phyloP scores from a whole-genome alignment of 768 basidiomycete genomes.

The Leccinum broughii region DNA sequence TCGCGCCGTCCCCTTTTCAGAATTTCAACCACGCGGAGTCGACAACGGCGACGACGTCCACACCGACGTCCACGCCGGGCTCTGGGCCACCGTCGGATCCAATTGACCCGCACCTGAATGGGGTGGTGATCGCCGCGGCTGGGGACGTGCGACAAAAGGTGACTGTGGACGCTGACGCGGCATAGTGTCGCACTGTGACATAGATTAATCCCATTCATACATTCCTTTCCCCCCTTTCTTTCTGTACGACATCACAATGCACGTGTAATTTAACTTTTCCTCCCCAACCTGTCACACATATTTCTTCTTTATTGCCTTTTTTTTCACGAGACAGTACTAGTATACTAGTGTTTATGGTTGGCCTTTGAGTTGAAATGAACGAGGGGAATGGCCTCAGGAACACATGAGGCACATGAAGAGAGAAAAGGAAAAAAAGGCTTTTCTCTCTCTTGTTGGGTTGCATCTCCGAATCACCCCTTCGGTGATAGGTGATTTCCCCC shows the following conservation, averaged over 20 bases:
- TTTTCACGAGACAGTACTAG: neutral
- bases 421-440: too few species aligned
- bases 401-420: too few species aligned
- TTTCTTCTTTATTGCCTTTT: neutral
- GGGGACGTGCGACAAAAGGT: slow-evolving; percentile 29
- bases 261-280: slow-evolving; percentile 19
- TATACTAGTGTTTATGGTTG: neutral
- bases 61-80: slow-evolving; percentile 36
- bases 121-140: slow-evolving; percentile 22
- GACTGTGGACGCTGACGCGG: slow-evolving; percentile 27
- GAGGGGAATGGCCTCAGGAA: too few species aligned
- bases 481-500: too few species aligned
- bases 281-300: neutral
- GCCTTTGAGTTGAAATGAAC: too few species aligned
- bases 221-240: neutral
- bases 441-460: too few species aligned
- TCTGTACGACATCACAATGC: slow-evolving; percentile 2
- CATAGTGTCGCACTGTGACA: slow-evolving; percentile 8
- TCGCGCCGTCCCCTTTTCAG: slow-evolving; percentile 55
- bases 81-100: slow-evolving; percentile 35
- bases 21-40: slow-evolving; percentile 31
- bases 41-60: slow-evolving; percentile 33
- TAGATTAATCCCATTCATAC: neutral
- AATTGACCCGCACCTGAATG: slow-evolving; percentile 34
- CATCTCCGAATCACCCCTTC: too few species aligned